Evolutionary conservation across 1,139 yeast genomes (phyloP).

Genomic region (Blastobotrys raffinosifermentans): DNA sequence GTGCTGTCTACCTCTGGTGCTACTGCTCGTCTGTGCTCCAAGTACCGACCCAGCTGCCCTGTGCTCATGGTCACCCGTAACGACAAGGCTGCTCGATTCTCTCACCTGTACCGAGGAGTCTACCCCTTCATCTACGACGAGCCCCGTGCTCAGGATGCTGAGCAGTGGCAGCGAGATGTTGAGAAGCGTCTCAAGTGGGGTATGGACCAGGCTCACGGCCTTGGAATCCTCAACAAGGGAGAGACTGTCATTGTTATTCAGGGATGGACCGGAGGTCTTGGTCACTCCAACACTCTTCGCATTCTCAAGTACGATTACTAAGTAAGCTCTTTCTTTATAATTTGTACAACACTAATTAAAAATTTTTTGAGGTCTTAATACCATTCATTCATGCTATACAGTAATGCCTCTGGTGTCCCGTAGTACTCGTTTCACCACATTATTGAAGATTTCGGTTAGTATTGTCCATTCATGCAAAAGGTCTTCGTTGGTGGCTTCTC

Average conservation of each 20-base stretch:
- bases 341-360: no score
- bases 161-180: constrained; percentile 93
- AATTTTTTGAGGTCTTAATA: no score
- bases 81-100: constrained; percentile 85
- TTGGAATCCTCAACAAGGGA: constrained; percentile 82
- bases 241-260: constrained; percentile 91
- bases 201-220: constrained; percentile 79
- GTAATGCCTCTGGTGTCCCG: background rate
- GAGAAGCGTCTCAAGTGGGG: constrained; percentile 95
- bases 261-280: constrained; percentile 99
- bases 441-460: background rate
- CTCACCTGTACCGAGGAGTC: constrained; percentile 97
- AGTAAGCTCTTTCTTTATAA: no score
- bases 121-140: constrained; percentile 85
- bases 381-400: no score
- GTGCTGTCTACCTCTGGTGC: constrained; percentile 92
- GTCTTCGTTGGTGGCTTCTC: background rate
- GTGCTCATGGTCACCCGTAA: constrained; percentile 98
- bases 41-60: constrained; percentile 97
- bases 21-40: constrained; percentile 93
- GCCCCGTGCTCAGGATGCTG: constrained; percentile 47
- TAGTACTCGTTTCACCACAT: background rate
- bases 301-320: constrained; percentile 29
- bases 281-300: constrained; percentile 98
- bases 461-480: background rate